Evolutionary conservation across 768 basidiomycete genomes (phyloP).

Genomic region (Neoboletus brunneissimus): DNA sequence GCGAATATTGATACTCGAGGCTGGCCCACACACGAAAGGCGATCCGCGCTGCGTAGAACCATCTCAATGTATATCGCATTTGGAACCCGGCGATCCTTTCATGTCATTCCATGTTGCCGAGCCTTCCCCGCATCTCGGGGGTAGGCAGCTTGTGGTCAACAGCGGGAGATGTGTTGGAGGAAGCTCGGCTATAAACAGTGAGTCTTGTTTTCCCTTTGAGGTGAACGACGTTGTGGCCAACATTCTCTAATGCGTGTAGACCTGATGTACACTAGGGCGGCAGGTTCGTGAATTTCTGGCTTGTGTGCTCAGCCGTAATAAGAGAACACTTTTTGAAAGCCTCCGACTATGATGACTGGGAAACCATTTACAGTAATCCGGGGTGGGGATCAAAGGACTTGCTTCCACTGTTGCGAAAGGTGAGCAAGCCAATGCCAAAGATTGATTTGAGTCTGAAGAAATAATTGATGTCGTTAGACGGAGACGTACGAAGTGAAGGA

Average conservation of each 20-base stretch:
- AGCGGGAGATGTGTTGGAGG: conserved; percentile 31
- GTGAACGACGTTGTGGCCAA: neutral
- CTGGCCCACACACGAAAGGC: conserved; percentile 24
- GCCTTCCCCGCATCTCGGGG: conserved; percentile 14
- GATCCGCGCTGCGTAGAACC: conserved; percentile 23
- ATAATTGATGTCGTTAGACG: conserved; percentile 2
- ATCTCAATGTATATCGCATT: conserved; percentile 20
- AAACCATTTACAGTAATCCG: conserved; percentile 3
- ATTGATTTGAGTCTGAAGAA: neutral
- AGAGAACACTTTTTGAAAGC: conserved; percentile 16
- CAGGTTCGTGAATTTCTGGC: conserved; percentile 22
- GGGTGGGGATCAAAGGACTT: conserved; percentile 30
- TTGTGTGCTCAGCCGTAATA: neutral
- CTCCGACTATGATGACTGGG: conserved; percentile 50
- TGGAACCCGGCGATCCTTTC: conserved; percentile 17
- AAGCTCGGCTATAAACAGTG: conserved; percentile 50
- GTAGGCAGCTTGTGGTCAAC: conserved; percentile 15
- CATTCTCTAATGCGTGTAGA: conserved; percentile 17
- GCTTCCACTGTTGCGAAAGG: conserved; percentile 26
- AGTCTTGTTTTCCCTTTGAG: conserved; percentile 11
- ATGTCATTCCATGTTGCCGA: conserved; percentile 16
- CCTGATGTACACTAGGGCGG: conserved; percentile 55
- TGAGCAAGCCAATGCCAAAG: neutral
- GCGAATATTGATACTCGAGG: conserved; percentile 29
- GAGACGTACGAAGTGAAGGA: conserved; percentile 22